phyloP scores from a whole-genome alignment of 2,329 filamentous ascomycete genomes.

The Pseudogymnoascus sp. region DNA sequence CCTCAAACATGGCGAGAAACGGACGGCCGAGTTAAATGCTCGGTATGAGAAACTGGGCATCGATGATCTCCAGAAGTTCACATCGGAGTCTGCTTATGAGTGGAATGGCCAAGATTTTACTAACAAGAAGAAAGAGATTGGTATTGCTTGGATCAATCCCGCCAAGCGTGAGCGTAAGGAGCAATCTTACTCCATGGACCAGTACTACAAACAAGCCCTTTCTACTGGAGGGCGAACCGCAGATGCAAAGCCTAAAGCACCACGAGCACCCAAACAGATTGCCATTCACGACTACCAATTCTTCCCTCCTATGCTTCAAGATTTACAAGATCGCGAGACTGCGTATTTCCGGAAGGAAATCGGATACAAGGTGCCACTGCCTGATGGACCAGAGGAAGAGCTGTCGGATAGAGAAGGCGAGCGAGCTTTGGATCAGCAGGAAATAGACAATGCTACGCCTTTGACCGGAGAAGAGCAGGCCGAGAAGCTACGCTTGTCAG shows the following conservation, averaged over 20 bases:
- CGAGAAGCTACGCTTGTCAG: slow-evolving; percentile 73
- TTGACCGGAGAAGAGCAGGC: slow-evolving; percentile 83
- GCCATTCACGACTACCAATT: slow-evolving; percentile 95
- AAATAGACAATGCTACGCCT: slow-evolving; percentile 85
- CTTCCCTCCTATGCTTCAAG: slow-evolving; percentile 73
- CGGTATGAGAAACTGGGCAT: slow-evolving; percentile 96
- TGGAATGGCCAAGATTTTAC: slow-evolving; percentile 98
- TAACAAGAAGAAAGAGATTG: slow-evolving; percentile 83
- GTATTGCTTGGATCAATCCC: slow-evolving; percentile 94
- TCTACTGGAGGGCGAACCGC: slow-evolving; percentile 68
- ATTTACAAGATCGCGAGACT: slow-evolving; percentile 93
- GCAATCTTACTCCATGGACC: slow-evolving; percentile 96
- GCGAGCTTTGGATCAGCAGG: slow-evolving; percentile 76
- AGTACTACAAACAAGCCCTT: slow-evolving; percentile 91
- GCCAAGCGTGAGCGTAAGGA: slow-evolving; percentile 97
- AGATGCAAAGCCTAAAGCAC: slow-evolving; percentile 87
- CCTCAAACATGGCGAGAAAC: slow-evolving; percentile 73
- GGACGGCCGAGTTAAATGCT: slow-evolving; percentile 82
- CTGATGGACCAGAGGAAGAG: slow-evolving; percentile 81
- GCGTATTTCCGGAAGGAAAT: slow-evolving; percentile 95
- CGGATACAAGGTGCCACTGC: slow-evolving; percentile 83
- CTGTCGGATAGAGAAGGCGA: slow-evolving; percentile 80
- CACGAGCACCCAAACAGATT: slow-evolving; percentile 89
- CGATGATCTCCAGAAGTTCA: slow-evolving; percentile 96
- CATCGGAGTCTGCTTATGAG: slow-evolving; percentile 92